A percentile compares a stretch with the other conserved stretches of the same genome.
phyloP scores from a whole-genome alignment of 306 rosid genomes.

The Medicago ruthenica region DNA sequence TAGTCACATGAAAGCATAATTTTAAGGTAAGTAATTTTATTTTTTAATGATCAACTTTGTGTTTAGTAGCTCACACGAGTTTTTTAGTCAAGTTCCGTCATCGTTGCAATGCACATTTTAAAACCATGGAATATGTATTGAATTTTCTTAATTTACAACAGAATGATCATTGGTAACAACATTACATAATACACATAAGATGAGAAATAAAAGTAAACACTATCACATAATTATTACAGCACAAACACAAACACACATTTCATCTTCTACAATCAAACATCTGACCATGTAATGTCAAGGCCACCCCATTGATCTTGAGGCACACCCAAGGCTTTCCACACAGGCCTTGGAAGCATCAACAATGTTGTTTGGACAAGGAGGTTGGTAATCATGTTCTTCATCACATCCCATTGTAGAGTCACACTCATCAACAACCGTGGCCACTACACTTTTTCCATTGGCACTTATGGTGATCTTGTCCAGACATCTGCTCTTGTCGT shows the following conservation, averaged over 20 bases:
- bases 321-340: slow-evolving; percentile 43
- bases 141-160: background rate
- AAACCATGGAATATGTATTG: background rate
- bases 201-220: background rate
- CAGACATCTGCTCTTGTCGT: slow-evolving; percentile 46
- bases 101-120: too few species aligned
- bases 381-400: slow-evolving; percentile 50
- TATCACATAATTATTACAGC: background rate
- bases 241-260: background rate
- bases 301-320: slow-evolving; percentile 28
- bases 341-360: slow-evolving; percentile 53
- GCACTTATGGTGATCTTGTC: slow-evolving; percentile 48
- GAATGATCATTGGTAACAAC: background rate
- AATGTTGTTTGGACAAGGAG: slow-evolving; percentile 54
- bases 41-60: too few species aligned
- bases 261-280: slow-evolving; percentile 17
- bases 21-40: too few species aligned
- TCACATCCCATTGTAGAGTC: slow-evolving; percentile 61
- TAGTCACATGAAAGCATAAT: slow-evolving; percentile 68
- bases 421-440: slow-evolving; percentile 62
- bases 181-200: background rate
- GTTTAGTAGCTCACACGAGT: too few species aligned
- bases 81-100: too few species aligned
- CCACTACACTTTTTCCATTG: slow-evolving; percentile 51
- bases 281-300: slow-evolving; percentile 34